Conservation (phyloP, 768 basidiomycete species). For the Suillus brevipes region DNA sequence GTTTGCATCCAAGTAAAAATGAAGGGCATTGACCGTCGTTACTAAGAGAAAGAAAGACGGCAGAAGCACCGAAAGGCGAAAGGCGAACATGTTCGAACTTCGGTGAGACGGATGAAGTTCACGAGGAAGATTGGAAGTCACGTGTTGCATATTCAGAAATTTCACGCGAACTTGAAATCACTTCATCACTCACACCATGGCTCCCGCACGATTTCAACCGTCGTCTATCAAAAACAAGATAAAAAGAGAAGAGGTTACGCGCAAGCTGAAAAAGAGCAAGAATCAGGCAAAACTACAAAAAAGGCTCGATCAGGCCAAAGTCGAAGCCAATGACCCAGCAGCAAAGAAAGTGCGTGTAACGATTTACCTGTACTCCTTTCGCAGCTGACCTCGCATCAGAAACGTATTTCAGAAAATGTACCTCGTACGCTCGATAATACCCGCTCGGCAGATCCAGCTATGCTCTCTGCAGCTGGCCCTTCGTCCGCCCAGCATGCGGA, state of each 20-base stretch:
- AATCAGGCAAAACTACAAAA: conserved; percentile 78
- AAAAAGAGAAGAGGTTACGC: conserved; percentile 77
- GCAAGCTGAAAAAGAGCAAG: conserved; percentile 76
- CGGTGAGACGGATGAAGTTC: not conserved
- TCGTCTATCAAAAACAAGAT: conserved; percentile 83
- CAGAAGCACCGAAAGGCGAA: conserved; percentile 27
- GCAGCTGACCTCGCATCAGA: conserved; percentile 42
- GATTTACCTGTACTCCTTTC: conserved; percentile 1
- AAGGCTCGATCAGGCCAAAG: conserved; percentile 74
- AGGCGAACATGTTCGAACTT: conserved; percentile 22
- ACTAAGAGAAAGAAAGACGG: conserved; percentile 42
- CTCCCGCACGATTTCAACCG: conserved; percentile 56
- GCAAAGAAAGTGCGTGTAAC: conserved; percentile 68
- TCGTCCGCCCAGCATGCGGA: conserved; percentile 53
- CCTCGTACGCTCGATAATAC: conserved; percentile 93
- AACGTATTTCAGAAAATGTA: conserved; percentile 81
- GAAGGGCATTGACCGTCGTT: conserved; percentile 68
- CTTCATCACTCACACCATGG: conserved; percentile 41
- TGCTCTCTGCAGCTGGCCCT: conserved; percentile 35
- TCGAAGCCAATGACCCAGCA: conserved; percentile 72
- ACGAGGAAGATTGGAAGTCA: not conserved
- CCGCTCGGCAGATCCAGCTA: conserved; percentile 71
- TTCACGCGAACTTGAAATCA: not conserved
- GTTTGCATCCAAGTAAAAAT: conserved; percentile 95
- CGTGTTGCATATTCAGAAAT: not conserved